phyloP scores from a whole-genome alignment of 805 yeast genomes.

The Saccharomycopsis guyanensis region DNA sequence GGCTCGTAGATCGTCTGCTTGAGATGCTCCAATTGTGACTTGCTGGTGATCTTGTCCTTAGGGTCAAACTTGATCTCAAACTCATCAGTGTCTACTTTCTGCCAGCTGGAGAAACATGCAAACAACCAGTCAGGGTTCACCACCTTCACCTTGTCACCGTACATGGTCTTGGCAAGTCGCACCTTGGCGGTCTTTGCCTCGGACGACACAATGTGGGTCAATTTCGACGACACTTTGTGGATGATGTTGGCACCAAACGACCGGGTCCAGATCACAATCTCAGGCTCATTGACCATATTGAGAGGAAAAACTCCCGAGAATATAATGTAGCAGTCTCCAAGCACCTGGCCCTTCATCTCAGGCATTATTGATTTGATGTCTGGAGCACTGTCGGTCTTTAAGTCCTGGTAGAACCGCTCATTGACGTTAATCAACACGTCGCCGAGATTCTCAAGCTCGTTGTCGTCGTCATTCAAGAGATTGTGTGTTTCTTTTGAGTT shows the following conservation, averaged over 20 bases:
- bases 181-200: constrained; percentile 80
- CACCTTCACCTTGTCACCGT: constrained; percentile 56
- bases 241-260: constrained; percentile 88
- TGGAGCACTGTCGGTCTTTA: constrained; percentile 44
- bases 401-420: constrained; percentile 49
- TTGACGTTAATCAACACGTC: constrained; percentile 61
- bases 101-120: constrained; percentile 77
- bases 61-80: constrained; percentile 48
- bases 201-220: constrained; percentile 85
- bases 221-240: constrained; percentile 56
- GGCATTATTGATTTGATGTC: constrained; percentile 71
- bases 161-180: constrained; percentile 59
- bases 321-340: constrained; percentile 60
- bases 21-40: constrained; percentile 11
- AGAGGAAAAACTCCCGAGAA: constrained; percentile 88
- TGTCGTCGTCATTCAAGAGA: constrained; percentile 71
- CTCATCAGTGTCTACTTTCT: constrained; percentile 51
- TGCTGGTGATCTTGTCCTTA: constrained; percentile 32
- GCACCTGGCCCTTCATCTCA: constrained; percentile 57
- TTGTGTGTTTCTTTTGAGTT: constrained; percentile 25
- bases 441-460: constrained; percentile 59
- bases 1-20: constrained; percentile 13
- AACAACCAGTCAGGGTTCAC: constrained; percentile 92
- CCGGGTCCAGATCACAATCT: constrained; percentile 84
- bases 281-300: constrained; percentile 66